Evolutionary conservation across 352 stramenopile species (phyloP), one percentile per base, ranked within the genome.

Genomic region (Elongisporangium prolatum): DNA sequence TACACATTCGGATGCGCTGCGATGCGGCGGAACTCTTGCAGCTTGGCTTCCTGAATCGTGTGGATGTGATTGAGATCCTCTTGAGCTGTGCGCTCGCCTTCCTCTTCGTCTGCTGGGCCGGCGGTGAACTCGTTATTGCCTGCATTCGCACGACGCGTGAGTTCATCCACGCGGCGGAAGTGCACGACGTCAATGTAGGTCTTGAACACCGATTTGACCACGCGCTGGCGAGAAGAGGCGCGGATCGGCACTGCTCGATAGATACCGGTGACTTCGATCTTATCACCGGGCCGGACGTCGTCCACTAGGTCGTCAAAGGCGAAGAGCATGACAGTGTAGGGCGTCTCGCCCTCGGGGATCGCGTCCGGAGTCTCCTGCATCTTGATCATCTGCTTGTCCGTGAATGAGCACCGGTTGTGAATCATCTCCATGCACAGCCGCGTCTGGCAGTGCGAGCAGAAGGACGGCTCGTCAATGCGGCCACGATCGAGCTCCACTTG

Each of bases 121-220:
- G 71, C 74, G 4, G 64, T 61, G 20, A 55, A 60, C 17, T 71
- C 60, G 44, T 66, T 52, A 21, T 56, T 60, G 4, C 59, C 44
- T 6, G 56, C 34, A 25, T 74, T 50, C 37, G 71, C 74, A 14
- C 78, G 78, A 8, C 83, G 74, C 11, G 75, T 74, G 21, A 92
- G 75, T 54, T 92, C 85, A 40, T 95, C 84, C 21, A 97, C 86
- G n/a, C 84, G 86, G 20, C 92, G 80, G 78, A 99, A 99, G 74
- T 99, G 97, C 25, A 99, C 89, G 16, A 98, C 97, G 71, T 99
- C 97, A 6, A 99, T 82, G 67, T 99, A 99, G 6, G 97, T 99
- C 60, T 98, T 98, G 77, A 98, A 99, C 2, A 99, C 93, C 22
- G 86, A 97, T 56, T 97, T 97, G 16, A 99, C 80, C 17, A 97